Base-by-base conservation (phyloP, 257 asterid genomes). In the Catharanthus roseus region DNA sequence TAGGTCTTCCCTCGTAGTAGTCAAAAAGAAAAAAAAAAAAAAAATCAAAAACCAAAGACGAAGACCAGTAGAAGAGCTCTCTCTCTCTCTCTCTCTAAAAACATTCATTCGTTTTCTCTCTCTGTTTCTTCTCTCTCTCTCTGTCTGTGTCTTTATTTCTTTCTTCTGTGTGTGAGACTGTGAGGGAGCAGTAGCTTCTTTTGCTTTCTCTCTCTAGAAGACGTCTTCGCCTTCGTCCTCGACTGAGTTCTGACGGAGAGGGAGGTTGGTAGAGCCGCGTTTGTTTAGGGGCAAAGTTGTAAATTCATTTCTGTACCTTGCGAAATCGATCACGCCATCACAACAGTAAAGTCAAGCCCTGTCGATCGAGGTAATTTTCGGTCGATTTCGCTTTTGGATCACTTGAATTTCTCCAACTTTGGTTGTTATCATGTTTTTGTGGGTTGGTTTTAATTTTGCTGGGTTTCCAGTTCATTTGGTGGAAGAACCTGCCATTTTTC, bases 321-420 rank as follows among this genome's bases (percentile, higher is more conserved):
- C 72, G 67, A 58, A 71, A 76, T 75, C 77, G 82, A 79, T 76
- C 76, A 65, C 69, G 58, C 69, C 69, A 21, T 69, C 77, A 67
- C 12, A 34, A 61, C 16, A 26, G 66, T 15, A 56, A 76, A 83
- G 86, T 85, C 79, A 78, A 76, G 78, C 72, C 70, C 71, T 70
- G 66, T 72, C 83, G 88, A 86, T 88, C 85, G 83, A 84, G 89
- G 89, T 88, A 68, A 56, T 70, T 66, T 65, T 68, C 23, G 18
- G 41, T 18, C 36, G 71, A 63, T 72, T 80, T 82, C 70, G 65
- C 26, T 54, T 39, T 66, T 64, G 72, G 78, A 81, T 67, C 82
- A 68, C 71, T 44, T 45, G 36, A 74, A 45, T 77, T 67, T n/a
- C 60, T 55, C 36, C 34, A 16, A 36, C 64, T 76, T 55, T 10